phyloP scores from a whole-genome alignment of 2,329 filamentous ascomycete genomes.

The Colletotrichum godetiae region DNA sequence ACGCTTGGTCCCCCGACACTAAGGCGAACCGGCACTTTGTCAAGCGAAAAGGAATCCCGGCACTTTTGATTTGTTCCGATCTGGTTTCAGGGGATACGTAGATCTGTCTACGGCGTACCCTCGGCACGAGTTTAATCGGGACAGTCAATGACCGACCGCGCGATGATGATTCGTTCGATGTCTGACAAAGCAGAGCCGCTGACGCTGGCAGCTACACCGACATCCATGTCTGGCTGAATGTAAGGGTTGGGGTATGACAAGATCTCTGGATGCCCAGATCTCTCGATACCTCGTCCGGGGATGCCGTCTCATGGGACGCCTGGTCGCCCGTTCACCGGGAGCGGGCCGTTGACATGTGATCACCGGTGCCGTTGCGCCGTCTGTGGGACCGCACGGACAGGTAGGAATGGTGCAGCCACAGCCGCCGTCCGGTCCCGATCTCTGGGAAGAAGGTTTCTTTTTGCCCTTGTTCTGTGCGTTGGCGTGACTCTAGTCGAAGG shows the following conservation, averaged over 20 bases:
- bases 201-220: neutral
- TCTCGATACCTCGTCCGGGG: neutral
- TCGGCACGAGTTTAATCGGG: neutral
- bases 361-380: neutral
- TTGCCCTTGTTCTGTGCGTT: neutral
- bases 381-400: slow-evolving; percentile 8
- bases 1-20: neutral
- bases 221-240: neutral
- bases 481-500: neutral
- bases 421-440: neutral
- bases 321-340: neutral
- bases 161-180: neutral
- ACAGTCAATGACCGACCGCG: neutral
- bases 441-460: neutral
- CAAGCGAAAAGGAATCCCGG: neutral
- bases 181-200: neutral
- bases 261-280: neutral
- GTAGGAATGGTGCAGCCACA: neutral
- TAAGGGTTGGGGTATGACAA: neutral
- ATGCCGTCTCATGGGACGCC: no score
- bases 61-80: neutral
- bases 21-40: neutral
- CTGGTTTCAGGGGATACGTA: neutral
- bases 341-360: neutral
- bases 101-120: neutral